These are phyloP conservation scores for Yamadazyma sp. DNA, from an alignment of 1,139 yeast genomes.

Conservation along the genomic window DNA sequence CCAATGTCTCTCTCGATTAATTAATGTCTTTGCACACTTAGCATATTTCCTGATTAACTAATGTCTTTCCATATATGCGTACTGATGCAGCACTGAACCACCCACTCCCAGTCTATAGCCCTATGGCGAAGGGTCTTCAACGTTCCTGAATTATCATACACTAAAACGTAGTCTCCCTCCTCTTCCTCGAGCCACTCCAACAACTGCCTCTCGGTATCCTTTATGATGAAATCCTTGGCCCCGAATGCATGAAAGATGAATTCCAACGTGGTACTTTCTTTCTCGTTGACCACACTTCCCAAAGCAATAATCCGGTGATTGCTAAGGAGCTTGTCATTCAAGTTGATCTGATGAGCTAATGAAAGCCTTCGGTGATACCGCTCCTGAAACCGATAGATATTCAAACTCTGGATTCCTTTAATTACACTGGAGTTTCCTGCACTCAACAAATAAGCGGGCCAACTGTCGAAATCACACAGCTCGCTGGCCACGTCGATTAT, in stretches of 20 bases:
- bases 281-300: conserved; percentile 20
- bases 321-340: conserved; percentile 36
- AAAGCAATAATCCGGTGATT: conserved; percentile 32
- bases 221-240: conserved; percentile 20
- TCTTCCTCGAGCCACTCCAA: conserved; percentile 5
- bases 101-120: conserved; percentile 47
- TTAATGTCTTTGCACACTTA: too few species aligned
- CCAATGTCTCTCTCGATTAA: too few species aligned
- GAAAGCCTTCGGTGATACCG: conserved; percentile 23
- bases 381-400: conserved; percentile 38
- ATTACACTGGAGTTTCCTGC: conserved; percentile 60
- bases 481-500: conserved; percentile 52
- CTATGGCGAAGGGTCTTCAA: conserved; percentile 6
- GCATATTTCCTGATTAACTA: too few species aligned
- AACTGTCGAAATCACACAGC: conserved; percentile 23
- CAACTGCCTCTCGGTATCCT: conserved; percentile 6
- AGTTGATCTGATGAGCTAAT: conserved; percentile 36
- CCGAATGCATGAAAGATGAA: conserved; percentile 52
- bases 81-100: conserved; percentile 69
- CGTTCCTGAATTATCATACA: conserved; percentile 25
- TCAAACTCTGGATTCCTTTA: conserved; percentile 37
- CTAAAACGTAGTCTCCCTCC: conserved; percentile 12
- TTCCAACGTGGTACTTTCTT: conserved; percentile 34
- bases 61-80: conserved; percentile 28
- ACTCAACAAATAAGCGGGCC: conserved; percentile 64